phyloP scores from a whole-genome alignment of 2,329 filamentous ascomycete species.

The Colletotrichum lindemuthianum region DNA sequence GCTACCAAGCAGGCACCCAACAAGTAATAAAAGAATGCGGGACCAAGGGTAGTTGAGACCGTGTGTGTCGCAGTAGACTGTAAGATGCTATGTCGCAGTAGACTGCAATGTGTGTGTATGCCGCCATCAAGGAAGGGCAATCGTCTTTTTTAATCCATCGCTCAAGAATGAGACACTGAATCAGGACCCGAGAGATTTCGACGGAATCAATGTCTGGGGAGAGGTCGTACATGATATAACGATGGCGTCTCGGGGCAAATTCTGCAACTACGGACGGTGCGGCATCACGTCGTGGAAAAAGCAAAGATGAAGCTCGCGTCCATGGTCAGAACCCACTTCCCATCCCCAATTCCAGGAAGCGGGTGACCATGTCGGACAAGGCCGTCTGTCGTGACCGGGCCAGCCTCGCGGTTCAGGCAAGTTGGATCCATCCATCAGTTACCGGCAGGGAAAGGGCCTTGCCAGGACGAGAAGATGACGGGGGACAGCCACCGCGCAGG shows the following conservation, averaged over 20 bases:
- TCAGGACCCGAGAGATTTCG: not conserved
- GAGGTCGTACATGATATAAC: conserved; percentile 11
- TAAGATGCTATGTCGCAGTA: too few species aligned
- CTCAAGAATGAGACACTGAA: not conserved
- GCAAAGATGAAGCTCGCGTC: conserved; percentile 10
- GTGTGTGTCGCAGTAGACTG: too few species aligned
- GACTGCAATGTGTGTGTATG: too few species aligned
- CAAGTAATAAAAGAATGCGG: too few species aligned
- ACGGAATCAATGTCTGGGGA: not conserved
- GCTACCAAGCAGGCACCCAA: too few species aligned
- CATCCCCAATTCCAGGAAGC: not conserved
- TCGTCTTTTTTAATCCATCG: not conserved
- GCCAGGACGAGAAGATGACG: conserved; percentile 3
- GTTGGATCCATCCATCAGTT: not conserved
- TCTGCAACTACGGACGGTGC: not conserved
- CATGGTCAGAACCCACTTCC: not conserved
- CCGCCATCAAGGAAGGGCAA: not conserved
- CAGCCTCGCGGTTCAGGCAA: conserved; percentile 3
- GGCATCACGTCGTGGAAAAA: conserved; percentile 8
- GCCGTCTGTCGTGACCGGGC: not conserved
- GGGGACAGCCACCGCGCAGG: not conserved
- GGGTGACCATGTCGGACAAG: conserved; percentile 17
- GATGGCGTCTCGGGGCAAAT: not conserved
- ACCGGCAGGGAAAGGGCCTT: not conserved
- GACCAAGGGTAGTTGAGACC: too few species aligned